Conservation (phyloP, 768 basidiomycete genomes). For the Chlorophyllum brunneum region DNA sequence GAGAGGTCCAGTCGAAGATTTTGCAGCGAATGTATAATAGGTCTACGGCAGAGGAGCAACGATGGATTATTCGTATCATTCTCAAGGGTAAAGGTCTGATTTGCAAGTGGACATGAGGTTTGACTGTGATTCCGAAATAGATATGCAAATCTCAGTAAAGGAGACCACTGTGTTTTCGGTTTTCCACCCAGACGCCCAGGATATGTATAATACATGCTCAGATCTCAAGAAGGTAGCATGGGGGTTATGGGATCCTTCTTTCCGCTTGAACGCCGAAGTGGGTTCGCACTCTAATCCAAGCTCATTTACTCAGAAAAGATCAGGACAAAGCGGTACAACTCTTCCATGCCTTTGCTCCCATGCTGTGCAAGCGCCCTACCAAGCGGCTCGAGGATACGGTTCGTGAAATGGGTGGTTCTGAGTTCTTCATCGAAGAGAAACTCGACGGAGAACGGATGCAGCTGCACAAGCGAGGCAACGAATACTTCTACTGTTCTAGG, state of each 20-base stretch:
- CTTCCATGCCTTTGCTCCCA: conserved; percentile 87
- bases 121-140: conserved; percentile 34
- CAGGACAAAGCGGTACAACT: conserved; percentile 84
- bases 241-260: conserved; percentile 76
- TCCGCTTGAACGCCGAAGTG: conserved; percentile 61
- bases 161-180: conserved; percentile 90
- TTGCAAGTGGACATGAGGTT: neutral
- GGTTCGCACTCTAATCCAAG: neutral
- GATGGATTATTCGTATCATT: conserved; percentile 95
- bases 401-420: conserved; percentile 72
- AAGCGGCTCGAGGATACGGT: conserved; percentile 79
- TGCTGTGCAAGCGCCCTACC: conserved; percentile 89
- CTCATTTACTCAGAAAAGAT: neutral
- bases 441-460: conserved; percentile 97
- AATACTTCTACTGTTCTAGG: conserved; percentile 93
- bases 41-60: conserved; percentile 83
- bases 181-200: conserved; percentile 93
- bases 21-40: conserved; percentile 75
- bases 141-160: conserved; percentile 89
- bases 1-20: conserved; percentile 71
- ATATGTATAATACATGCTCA: conserved; percentile 94
- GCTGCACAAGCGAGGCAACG: conserved; percentile 86
- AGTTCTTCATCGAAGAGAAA: conserved; percentile 95
- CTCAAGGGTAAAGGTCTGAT: conserved; percentile 65
- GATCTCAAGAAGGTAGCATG: conserved; percentile 93